Percentiles rank a stretch among this genome's conserved stretches.
phyloP scores from a whole-genome alignment of 306 rosid species.

The Casuarina cunninghamiana region DNA sequence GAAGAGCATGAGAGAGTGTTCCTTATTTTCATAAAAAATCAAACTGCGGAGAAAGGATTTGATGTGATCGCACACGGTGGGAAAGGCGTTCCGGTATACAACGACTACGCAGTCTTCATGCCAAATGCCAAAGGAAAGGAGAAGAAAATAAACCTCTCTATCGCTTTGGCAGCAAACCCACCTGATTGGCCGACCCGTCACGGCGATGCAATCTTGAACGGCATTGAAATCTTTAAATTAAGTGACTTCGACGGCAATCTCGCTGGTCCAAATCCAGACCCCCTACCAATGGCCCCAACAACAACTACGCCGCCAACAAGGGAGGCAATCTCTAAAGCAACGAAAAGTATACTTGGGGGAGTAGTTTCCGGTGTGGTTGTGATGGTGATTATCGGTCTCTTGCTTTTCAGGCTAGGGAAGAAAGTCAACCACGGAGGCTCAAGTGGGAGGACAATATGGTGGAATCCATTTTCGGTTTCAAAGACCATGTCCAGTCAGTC shows the following conservation, averaged over 20 bases:
- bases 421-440: not conserved
- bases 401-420: conserved; percentile 20
- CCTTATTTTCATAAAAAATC: conserved; percentile 4
- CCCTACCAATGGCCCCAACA: not conserved
- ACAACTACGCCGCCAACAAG: not conserved
- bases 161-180: not conserved
- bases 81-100: conserved; percentile 5
- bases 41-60: not conserved
- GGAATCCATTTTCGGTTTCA: conserved; percentile 1
- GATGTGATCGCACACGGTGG: rapidly evolving
- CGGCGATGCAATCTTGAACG: conserved; percentile 37
- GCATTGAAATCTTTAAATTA: conserved; percentile 38
- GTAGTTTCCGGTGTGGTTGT: not conserved
- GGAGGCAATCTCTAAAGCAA: not conserved
- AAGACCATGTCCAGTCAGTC: not conserved
- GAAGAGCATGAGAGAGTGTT: not conserved
- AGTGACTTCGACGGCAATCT: not conserved
- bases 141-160: conserved; percentile 9
- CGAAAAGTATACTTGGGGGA: not conserved
- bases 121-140: not conserved
- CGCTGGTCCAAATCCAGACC: not conserved
- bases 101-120: conserved; percentile 19
- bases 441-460: not conserved
- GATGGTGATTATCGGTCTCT: conserved; percentile 3
- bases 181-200: rapidly evolving